Evolutionary conservation across 768 basidiomycete genomes (phyloP).

Genomic region (Collybiopsis confluens): DNA sequence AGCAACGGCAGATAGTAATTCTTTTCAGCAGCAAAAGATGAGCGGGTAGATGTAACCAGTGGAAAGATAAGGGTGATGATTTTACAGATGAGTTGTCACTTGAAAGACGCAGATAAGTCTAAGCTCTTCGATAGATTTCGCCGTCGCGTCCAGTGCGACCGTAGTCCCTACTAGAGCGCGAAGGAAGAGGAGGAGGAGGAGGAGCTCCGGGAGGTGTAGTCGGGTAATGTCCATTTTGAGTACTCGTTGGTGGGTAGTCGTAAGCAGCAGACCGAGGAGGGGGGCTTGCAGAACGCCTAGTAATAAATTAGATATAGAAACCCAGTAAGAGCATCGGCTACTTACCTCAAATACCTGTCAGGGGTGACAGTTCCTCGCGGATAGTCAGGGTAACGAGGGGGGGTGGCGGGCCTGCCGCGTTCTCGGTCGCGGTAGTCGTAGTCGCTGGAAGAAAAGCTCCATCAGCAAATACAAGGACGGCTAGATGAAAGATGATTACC

Average conservation of each 20-base stretch:
- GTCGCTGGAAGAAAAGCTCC: conserved; percentile 35
- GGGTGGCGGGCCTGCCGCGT: conserved; percentile 50
- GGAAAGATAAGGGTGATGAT: neutral
- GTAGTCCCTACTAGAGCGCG: conserved; percentile 7
- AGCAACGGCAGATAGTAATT: neutral
- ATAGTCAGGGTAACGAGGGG: conserved; percentile 51
- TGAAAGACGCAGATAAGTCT: neutral
- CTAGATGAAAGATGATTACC: conserved; percentile 35
- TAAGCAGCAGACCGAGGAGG: conserved; percentile 41
- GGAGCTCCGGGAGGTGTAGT: conserved; percentile 6
- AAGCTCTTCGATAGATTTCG: conserved; percentile 5
- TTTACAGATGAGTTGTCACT: neutral
- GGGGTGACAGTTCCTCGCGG: conserved; percentile 30
- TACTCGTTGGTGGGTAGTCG: conserved; percentile 41
- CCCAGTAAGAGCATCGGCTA: no score
- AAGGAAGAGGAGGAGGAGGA: no score
- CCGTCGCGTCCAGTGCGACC: conserved; percentile 2
- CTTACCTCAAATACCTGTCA: conserved; percentile 33
- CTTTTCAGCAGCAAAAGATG: neutral
- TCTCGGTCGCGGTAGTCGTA: conserved; percentile 36
- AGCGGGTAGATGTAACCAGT: neutral
- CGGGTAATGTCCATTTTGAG: neutral
- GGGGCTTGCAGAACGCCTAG: conserved; percentile 67
- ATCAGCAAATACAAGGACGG: neutral
- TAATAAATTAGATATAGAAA: conserved; percentile 16